phyloP scores from a whole-genome alignment of 495 filamentous ascomycete species.

The Achaetomiella virescens region DNA sequence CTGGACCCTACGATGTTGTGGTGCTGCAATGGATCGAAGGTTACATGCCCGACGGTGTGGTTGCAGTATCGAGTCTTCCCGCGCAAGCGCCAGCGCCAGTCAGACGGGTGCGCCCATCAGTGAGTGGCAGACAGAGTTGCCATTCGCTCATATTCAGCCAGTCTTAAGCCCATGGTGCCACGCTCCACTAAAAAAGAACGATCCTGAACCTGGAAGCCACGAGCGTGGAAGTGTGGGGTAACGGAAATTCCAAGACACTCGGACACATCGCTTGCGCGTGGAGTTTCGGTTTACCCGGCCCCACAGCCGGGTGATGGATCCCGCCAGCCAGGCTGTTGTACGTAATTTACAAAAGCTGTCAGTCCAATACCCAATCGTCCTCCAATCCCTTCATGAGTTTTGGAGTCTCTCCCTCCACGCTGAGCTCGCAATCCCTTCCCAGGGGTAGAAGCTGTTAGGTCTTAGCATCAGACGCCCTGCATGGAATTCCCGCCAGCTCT shows the following conservation, averaged over 20 bases:
- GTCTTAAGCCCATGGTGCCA: conserved; percentile 10
- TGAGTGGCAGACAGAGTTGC: not conserved
- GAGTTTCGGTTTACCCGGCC: conserved; percentile 4
- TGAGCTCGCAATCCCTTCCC: too few species aligned
- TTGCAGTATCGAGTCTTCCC: conserved; percentile 27
- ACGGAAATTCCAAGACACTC: conserved; percentile 11
- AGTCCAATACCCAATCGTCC: too few species aligned
- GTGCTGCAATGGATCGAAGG: not conserved
- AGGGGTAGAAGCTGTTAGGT: too few species aligned
- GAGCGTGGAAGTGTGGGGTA: conserved; percentile 17
- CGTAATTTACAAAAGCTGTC: too few species aligned
- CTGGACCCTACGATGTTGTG: not conserved
- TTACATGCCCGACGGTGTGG: conserved; percentile 20
- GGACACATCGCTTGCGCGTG: conserved; percentile 8
- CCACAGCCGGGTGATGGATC: not conserved
- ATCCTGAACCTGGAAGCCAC: conserved; percentile 1
- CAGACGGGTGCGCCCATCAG: not conserved
- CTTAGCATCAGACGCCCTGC: too few species aligned
- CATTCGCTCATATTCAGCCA: conserved; percentile 5
- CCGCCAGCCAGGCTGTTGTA: not conserved
- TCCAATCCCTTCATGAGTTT: too few species aligned
- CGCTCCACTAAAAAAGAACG: not conserved
- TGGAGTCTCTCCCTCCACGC: too few species aligned
- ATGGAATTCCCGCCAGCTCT: too few species aligned
- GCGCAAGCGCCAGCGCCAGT: conserved; percentile 14